Base-by-base conservation (phyloP, 345 rosid genomes). In the Anastatica hierochuntica region DNA sequence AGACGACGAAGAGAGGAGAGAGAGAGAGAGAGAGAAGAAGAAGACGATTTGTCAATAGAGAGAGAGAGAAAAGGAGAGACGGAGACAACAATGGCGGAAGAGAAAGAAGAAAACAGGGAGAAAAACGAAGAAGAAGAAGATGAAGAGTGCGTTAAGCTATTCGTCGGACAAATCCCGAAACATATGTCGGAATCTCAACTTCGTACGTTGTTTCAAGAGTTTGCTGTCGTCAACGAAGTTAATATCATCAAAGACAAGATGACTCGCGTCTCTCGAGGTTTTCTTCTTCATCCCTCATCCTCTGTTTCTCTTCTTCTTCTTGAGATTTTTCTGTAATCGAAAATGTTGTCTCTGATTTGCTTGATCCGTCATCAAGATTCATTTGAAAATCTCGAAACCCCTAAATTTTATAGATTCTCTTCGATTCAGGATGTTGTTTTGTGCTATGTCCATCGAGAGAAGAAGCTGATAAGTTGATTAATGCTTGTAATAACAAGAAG, bases 91-190 rank as follows among this genome's bases (percentile, higher is more conserved):
- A 81, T 76, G 90, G 88, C 82, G 86, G 94, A 77, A 83, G 71
- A 10, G 36, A 62, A 63, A 46, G 71, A 66, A 54, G 80, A 78
- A 72, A 71, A 66, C 51, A 70, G 53, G 35, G 35, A 63, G 58
- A 31, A 10, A 10, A 31, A 9, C 2, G 52, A 55, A 46, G 33
- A 47, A 5, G 62, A 56, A 57, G 70, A 58, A 58, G 97, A 24
- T n/a, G n/a, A 88, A 62, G 97, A 85, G 58, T 82, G 84, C 78
- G 97, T 94, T 24, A 94, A 94, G 88, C 77, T 94, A 62, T 94
- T 94, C 75, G 92, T 94, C 29, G 99, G 99, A 64, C 99, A 94
- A 74, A 96, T 94, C 29, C 99, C 99, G 23, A 94, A 84, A 79
- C 78, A 82, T 71, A 84, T 94, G 97, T 83, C 81, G 61, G 99